Evolutionary conservation across 371 early-diverging fungal genomes (phyloP).

Genomic region (Rhizopus delemar): DNA sequence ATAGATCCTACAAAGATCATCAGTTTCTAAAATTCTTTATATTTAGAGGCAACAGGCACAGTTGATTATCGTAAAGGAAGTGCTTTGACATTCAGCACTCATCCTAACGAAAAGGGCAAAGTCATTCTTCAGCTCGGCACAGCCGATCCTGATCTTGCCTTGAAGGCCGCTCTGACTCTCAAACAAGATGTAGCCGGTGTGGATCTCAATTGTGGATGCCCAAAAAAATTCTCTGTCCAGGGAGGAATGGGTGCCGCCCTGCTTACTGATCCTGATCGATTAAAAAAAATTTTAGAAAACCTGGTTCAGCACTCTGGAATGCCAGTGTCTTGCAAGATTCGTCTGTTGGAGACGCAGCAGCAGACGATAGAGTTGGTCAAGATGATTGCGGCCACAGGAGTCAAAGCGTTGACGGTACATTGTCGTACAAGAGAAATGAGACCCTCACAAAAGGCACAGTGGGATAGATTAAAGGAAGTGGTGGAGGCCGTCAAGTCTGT

Average conservation of each 20-base stretch:
- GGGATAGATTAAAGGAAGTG: conserved; percentile 80
- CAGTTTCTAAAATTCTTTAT: not conserved
- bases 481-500: conserved; percentile 54
- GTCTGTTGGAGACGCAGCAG: conserved; percentile 70
- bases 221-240: conserved; percentile 90
- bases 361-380: conserved; percentile 81
- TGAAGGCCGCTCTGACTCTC: conserved; percentile 83
- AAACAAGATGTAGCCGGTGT: conserved; percentile 85
- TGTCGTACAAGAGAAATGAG: conserved; percentile 81
- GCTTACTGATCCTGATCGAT: conserved; percentile 78
- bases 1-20: not conserved
- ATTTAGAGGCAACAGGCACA: conserved; percentile 63
- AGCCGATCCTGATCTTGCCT: conserved; percentile 83
- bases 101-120: conserved; percentile 62
- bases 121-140: conserved; percentile 83
- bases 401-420: conserved; percentile 89
- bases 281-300: conserved; percentile 72
- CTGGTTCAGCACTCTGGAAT: conserved; percentile 74
- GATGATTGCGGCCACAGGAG: conserved; percentile 84
- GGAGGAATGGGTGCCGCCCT: conserved; percentile 97
- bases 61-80: conserved; percentile 67
- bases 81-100: conserved; percentile 63
- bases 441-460: conserved; percentile 78
- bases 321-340: conserved; percentile 82
- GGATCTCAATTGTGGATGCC: conserved; percentile 97